phyloP scores from a whole-genome alignment of 306 rosid species.

The Sechiopsis laciniata region DNA sequence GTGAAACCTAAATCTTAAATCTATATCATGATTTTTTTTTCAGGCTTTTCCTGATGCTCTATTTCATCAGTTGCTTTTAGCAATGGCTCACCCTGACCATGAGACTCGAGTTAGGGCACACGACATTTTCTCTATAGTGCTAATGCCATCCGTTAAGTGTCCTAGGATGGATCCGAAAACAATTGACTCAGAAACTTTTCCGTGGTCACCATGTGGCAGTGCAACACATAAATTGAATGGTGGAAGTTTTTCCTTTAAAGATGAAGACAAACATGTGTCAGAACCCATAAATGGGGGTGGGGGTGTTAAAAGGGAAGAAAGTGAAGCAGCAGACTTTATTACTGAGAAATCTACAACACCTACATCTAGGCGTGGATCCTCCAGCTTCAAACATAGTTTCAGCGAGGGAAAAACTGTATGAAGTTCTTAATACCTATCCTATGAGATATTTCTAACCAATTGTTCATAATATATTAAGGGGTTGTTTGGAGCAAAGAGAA shows the following conservation, averaged over 20 bases:
- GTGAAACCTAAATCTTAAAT: conserved; percentile 25
- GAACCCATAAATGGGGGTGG: conserved; percentile 32
- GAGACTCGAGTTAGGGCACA: conserved; percentile 88
- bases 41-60: conserved; percentile 94
- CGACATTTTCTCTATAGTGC: conserved; percentile 59
- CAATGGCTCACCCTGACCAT: conserved; percentile 80
- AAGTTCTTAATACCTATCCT: conserved; percentile 6
- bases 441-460: neutral
- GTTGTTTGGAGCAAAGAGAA: neutral
- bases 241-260: conserved; percentile 42
- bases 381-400: conserved; percentile 39
- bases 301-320: conserved; percentile 29
- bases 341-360: conserved; percentile 30
- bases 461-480: neutral
- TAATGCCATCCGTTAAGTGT: conserved; percentile 55
- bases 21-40: conserved; percentile 20
- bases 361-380: conserved; percentile 31
- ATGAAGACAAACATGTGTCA: conserved; percentile 28
- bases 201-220: conserved; percentile 30
- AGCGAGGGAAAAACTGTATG: conserved; percentile 56
- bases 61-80: conserved; percentile 83
- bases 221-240: conserved; percentile 29
- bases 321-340: conserved; percentile 28
- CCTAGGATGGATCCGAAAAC: conserved; percentile 43
- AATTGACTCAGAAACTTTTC: conserved; percentile 27